These are phyloP conservation scores for Apophysomyces variabilis DNA, from an alignment of 371 early-diverging fungal species.

Conservation along the genomic window DNA sequence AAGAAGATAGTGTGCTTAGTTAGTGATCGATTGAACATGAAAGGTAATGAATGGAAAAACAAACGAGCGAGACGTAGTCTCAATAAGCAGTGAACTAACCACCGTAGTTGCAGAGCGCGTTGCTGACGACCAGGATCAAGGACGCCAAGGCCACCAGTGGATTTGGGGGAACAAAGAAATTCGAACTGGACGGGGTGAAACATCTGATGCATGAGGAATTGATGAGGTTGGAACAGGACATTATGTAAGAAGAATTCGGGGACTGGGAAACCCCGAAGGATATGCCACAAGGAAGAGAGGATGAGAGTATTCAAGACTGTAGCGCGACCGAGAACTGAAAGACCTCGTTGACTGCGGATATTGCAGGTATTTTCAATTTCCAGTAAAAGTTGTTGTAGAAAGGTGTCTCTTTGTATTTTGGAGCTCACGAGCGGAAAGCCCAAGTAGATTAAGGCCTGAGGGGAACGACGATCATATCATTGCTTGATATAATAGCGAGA, in stretches of 20 bases:
- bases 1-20: too few relatives aligned
- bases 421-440: conserved; percentile 27
- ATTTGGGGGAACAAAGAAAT: conserved; percentile 7
- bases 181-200: conserved; percentile 13
- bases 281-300: conserved; percentile 23
- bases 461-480: conserved; percentile 19
- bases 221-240: not conserved
- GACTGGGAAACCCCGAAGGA: conserved; percentile 5
- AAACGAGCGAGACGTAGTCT: too few relatives aligned
- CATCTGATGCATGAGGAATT: conserved; percentile 11
- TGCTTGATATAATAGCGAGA: not conserved
- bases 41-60: too few relatives aligned
- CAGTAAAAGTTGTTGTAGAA: conserved; percentile 13
- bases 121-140: conserved; percentile 19
- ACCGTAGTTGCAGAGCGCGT: conserved; percentile 18
- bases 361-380: conserved; percentile 13
- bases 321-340: conserved; percentile 22
- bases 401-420: conserved; percentile 16
- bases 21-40: too few relatives aligned
- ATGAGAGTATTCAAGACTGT: conserved; percentile 24
- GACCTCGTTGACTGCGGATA: conserved; percentile 9
- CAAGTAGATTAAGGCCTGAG: conserved; percentile 18
- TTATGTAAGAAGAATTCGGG: not conserved
- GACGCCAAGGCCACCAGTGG: conserved; percentile 15
- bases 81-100: conserved; percentile 18